Base-by-base conservation (phyloP, 148 eudicot genomes). In the Rhododendron ovatum region DNA sequence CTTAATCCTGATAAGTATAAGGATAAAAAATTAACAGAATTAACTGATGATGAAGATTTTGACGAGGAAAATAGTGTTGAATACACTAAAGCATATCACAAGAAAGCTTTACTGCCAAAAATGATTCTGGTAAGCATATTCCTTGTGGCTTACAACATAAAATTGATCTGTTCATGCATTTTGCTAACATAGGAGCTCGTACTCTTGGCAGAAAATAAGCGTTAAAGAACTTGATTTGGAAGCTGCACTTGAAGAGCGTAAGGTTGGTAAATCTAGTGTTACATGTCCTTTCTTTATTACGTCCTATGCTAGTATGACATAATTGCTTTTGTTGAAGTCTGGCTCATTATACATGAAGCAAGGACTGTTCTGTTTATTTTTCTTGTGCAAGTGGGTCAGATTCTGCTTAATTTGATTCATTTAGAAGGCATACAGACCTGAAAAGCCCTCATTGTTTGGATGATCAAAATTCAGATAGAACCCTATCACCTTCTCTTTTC, bases 221-320 rank as follows among this genome's bases (percentile, higher is more conserved):
- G 93, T 93, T 74, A 93, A 92, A 87, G 99, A 95, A 86, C 98
- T 97, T 77, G 98, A 97, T 84, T 87, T 97, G 94, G 98, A 95
- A 89, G 89, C 98, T 87, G 99, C 98, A 88, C 90, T 93, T 75
- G 95, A 98, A 87, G 99, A 97, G 89, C 98, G 98, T 80, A 93
- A 93, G 99, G 99, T 97, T 90, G 84, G 81, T 85, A 33, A 83
- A 67, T 26, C 43, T 53, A 9, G 20, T 76, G 53, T 33, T 53
- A 50, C 57, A 48, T 9, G 10, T 37, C 43, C 28, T 71, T 48
- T 55, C 11, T 51, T 67, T 65, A 17, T 28, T 5, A 47, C 41
- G 26, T 67, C 20, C 51, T 47, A 9, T 17, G 45, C 77, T 45
- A 30, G 39, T 35, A 33, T 55, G 71, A 35, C 82, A 55, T 5